Percentiles rank a stretch among this genome's conserved stretches.
These are phyloP conservation scores for Polytolypa hystricis DNA, from an alignment of 2,329 filamentous ascomycete genomes.

Conservation along the genomic window DNA sequence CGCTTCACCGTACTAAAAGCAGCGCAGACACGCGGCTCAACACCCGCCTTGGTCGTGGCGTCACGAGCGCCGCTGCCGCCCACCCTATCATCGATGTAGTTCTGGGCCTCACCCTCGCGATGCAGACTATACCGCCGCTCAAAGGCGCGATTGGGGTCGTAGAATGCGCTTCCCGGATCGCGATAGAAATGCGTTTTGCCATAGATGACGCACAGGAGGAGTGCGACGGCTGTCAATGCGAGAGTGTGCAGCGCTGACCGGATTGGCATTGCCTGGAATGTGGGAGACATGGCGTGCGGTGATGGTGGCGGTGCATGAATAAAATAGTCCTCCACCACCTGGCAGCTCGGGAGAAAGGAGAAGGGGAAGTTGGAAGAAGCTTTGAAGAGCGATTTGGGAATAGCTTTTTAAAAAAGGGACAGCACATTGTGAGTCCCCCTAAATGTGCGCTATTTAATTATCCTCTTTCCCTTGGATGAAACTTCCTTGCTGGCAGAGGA, in stretches of 20 bases:
- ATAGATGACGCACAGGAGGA: slow-evolving; percentile 3
- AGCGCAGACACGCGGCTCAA: slow-evolving; percentile 5
- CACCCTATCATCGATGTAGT: slow-evolving; percentile 5
- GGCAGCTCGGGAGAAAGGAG: no score
- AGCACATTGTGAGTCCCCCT: no score
- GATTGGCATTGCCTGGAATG: no score
- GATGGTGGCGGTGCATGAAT: no score
- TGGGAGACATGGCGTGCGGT: no score
- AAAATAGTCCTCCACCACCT: no score
- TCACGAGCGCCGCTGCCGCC: neutral
- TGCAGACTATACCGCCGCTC: slow-evolving; percentile 11
- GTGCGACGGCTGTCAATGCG: neutral
- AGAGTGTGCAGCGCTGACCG: neutral
- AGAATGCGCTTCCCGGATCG: slow-evolving; percentile 14
- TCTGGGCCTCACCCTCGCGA: slow-evolving; percentile 7
- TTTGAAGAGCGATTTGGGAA: no score
- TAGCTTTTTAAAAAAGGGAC: no score
- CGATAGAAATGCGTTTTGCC: slow-evolving; percentile 10
- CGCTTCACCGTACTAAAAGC: slow-evolving; percentile 12
- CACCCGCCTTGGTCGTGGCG: neutral
- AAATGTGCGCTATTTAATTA: no score
- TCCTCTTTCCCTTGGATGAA: no score
- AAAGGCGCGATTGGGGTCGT: slow-evolving; percentile 10
- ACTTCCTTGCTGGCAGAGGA: no score
- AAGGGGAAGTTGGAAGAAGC: no score